Conservation (phyloP, 228 moss, liverwort and hornwort genomes). For the Sphagnum fallax region DNA sequence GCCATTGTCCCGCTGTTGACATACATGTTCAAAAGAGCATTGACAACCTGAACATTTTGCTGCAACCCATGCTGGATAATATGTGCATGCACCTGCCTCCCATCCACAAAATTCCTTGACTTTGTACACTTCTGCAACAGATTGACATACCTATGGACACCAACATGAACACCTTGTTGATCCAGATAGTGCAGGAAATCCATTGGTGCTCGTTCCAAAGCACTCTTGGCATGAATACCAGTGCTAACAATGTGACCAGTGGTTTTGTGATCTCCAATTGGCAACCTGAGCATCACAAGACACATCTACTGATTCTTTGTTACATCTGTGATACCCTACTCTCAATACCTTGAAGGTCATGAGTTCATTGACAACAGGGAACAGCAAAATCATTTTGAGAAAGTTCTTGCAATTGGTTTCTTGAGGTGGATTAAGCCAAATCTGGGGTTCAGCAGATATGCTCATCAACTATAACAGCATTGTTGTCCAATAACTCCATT, state of each 20-base stretch:
- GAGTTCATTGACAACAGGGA: not conserved
- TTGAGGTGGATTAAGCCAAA: not conserved
- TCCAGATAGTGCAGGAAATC: slow-evolving; percentile 3
- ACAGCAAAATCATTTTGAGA: not conserved
- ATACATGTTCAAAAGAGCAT: slow-evolving; percentile 3
- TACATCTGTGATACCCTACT: not conserved
- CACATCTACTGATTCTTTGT: not conserved
- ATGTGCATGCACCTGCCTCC: slow-evolving; percentile 1
- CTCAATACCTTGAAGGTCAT: not conserved
- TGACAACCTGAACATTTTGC: not conserved
- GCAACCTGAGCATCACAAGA: not conserved
- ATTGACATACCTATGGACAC: not conserved
- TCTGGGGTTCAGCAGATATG: not conserved
- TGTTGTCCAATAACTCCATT: not conserved
- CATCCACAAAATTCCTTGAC: slow-evolving; percentile 1
- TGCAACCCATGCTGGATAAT: slow-evolving; percentile 1
- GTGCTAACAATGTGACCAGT: not conserved
- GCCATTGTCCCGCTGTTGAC: not conserved
- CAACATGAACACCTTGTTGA: not conserved
- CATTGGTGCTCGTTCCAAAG: not conserved
- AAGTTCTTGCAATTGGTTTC: not conserved
- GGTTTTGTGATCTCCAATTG: not conserved
- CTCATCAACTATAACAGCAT: not conserved
- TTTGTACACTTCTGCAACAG: slow-evolving; percentile 1
- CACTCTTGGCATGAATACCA: not conserved